These are phyloP conservation scores for Tolypocladium sp. DNA, from an alignment of 2,329 filamentous ascomycete genomes.

Conservation along the genomic window DNA sequence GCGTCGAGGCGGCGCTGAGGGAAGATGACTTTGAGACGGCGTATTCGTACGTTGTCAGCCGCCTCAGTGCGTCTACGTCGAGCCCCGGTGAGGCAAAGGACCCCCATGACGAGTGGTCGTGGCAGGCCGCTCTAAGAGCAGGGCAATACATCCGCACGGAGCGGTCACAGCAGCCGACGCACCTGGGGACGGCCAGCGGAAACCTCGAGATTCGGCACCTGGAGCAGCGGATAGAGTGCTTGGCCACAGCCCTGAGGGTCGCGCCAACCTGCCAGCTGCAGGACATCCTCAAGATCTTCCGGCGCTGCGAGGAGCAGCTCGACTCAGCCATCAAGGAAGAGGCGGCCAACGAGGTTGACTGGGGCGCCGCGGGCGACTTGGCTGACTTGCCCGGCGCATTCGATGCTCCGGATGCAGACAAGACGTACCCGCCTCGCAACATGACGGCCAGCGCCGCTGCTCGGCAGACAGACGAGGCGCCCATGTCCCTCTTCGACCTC, in stretches of 20 bases:
- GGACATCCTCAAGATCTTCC: slow-evolving; percentile 67
- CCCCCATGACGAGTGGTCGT: slow-evolving; percentile 56
- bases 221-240: slow-evolving; percentile 72
- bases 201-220: slow-evolving; percentile 60
- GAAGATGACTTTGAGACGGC: slow-evolving; percentile 81
- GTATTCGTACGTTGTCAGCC: slow-evolving; percentile 72
- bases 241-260: slow-evolving; percentile 65
- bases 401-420: slow-evolving; percentile 18
- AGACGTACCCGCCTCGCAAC: slow-evolving; percentile 19
- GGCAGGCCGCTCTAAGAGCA: slow-evolving; percentile 71
- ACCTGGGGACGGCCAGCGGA: slow-evolving; percentile 49
- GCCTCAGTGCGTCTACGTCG: slow-evolving; percentile 34
- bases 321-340: slow-evolving; percentile 58
- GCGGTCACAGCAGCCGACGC: slow-evolving; percentile 45
- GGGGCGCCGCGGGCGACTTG: slow-evolving; percentile 57
- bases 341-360: slow-evolving; percentile 57
- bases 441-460: slow-evolving; percentile 22
- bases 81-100: background rate
- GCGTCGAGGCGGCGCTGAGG: slow-evolving; percentile 64
- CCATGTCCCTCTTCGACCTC: slow-evolving; percentile 57
- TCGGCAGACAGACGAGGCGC: slow-evolving; percentile 41
- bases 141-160: slow-evolving; percentile 59
- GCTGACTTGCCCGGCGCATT: slow-evolving; percentile 49
- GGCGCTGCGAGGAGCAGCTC: slow-evolving; percentile 70
- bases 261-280: slow-evolving; percentile 62